phyloP scores from a whole-genome alignment of 768 basidiomycete genomes.

The Tulasnella calospora region DNA sequence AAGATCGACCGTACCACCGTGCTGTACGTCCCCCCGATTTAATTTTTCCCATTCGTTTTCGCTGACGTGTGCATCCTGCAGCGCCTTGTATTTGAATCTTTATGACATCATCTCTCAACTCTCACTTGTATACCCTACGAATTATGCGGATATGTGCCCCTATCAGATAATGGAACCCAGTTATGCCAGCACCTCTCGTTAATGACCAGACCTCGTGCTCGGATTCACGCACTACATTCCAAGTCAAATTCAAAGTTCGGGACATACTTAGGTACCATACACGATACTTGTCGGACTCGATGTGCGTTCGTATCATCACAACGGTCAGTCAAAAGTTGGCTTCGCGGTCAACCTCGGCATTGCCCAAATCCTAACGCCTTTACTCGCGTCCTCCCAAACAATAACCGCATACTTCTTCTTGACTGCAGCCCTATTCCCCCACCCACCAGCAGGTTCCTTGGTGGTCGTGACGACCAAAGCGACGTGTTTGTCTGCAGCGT shows the following conservation, averaged over 20 bases:
- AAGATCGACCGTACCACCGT: neutral
- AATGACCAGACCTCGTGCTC: neutral
- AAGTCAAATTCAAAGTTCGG: neutral
- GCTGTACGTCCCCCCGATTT: neutral
- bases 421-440: neutral
- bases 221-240: neutral
- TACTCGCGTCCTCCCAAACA: neutral
- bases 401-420: neutral
- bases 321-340: neutral
- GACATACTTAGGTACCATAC: neutral
- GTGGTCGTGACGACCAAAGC: neutral
- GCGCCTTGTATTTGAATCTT: slow-evolving; percentile 4
- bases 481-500: neutral
- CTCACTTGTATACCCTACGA: neutral
- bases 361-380: neutral
- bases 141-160: neutral
- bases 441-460: neutral
- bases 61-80: neutral
- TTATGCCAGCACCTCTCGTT: neutral
- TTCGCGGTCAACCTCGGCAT: neutral
- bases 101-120: neutral
- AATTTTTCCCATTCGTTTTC: neutral
- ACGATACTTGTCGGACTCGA: neutral
- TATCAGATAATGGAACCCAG: neutral
- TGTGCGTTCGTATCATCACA: neutral